These are phyloP conservation scores for Cystobasidium ongulense DNA, from an alignment of 768 basidiomycete genomes.

Conservation along the genomic window DNA sequence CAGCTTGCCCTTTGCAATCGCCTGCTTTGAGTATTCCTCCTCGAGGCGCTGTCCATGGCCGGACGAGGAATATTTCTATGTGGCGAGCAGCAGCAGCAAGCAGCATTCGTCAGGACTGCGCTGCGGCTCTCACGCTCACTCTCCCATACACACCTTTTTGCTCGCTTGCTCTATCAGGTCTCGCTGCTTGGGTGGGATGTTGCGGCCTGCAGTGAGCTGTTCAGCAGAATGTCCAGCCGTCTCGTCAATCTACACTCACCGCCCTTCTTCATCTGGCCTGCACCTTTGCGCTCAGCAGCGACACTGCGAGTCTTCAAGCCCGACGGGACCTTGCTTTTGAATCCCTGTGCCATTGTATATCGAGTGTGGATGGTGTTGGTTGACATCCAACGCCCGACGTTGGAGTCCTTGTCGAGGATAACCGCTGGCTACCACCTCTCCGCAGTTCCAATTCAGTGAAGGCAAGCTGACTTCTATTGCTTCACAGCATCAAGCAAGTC, in stretches of 20 bases:
- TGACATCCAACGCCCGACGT: background rate
- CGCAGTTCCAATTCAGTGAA: no score
- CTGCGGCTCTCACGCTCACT: background rate
- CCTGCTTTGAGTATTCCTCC: slow-evolving; percentile 7
- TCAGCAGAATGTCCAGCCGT: background rate
- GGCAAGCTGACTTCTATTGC: background rate
- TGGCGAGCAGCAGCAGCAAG: background rate
- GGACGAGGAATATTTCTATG: background rate
- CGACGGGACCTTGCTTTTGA: slow-evolving; percentile 13
- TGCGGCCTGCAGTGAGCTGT: background rate
- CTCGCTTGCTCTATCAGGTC: slow-evolving; percentile 20
- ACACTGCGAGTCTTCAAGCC: background rate
- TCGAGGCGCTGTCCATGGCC: slow-evolving; percentile 16
- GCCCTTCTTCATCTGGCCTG: slow-evolving; percentile 24
- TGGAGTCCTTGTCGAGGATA: no score
- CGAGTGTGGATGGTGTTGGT: background rate
- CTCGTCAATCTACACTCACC: background rate
- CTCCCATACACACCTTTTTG: slow-evolving; percentile 9
- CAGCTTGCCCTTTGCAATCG: slow-evolving; percentile 13
- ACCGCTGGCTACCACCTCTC: no score
- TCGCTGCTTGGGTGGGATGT: slow-evolving; percentile 17
- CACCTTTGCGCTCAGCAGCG: background rate
- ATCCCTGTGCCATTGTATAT: slow-evolving; percentile 20
- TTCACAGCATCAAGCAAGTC: background rate
- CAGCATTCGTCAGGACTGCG: background rate